Percentiles rank a stretch among this genome's conserved stretches.
These are phyloP conservation scores for Ustilago crameri DNA, from an alignment of 1,284 basidiomycete genomes.

Conservation along the genomic window DNA sequence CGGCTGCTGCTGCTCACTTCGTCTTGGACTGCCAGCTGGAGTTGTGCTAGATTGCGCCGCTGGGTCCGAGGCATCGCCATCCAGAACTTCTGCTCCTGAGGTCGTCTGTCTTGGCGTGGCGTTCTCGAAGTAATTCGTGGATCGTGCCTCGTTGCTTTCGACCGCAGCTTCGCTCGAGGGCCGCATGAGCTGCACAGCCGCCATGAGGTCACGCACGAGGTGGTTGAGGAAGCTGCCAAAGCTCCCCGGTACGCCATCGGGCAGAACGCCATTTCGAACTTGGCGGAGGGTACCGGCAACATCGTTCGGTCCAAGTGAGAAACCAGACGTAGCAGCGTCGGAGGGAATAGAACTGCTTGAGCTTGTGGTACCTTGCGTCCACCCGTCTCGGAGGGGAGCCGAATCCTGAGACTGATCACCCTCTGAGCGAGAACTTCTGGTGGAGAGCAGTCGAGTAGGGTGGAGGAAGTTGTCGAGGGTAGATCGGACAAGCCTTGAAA, in stretches of 20 bases:
- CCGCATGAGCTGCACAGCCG: constrained; percentile 51
- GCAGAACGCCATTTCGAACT: constrained; percentile 48
- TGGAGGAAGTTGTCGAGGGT: constrained; percentile 30
- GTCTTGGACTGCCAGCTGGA: neutral
- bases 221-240: constrained; percentile 62
- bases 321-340: constrained; percentile 11
- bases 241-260: constrained; percentile 54
- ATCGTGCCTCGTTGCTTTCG: constrained; percentile 13
- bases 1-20: neutral
- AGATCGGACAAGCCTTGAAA: constrained; percentile 33
- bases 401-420: neutral
- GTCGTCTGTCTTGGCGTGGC: constrained; percentile 17
- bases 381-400: constrained; percentile 5
- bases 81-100: constrained; percentile 34
- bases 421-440: constrained; percentile 7
- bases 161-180: constrained; percentile 22
- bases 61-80: constrained; percentile 22
- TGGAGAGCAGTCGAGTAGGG: constrained; percentile 30
- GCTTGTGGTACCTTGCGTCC: neutral
- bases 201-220: constrained; percentile 52
- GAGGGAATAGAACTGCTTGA: neutral
- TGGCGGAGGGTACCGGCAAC: constrained; percentile 45
- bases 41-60: neutral
- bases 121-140: constrained; percentile 40
- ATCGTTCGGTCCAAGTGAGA: constrained; percentile 46